Percentiles rank a stretch among this genome's conserved stretches.
Evolutionary conservation across 2,329 filamentous ascomycete species (phyloP).

Genomic region (Calonectria multiphialidica): DNA sequence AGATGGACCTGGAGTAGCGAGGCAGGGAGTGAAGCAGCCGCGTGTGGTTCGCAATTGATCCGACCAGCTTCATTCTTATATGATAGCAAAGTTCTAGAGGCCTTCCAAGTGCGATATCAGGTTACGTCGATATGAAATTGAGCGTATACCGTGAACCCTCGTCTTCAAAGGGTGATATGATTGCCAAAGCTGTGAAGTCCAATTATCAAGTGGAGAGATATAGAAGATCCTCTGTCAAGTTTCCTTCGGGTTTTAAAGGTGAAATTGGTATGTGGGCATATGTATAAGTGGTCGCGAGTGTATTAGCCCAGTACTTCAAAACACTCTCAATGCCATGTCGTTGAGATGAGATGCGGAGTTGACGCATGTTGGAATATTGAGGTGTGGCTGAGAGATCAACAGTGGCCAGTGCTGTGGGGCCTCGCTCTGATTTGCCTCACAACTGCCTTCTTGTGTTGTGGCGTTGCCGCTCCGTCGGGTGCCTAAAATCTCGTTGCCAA

Average conservation of each 20-base stretch:
- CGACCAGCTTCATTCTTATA: neutral
- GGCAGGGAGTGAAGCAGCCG: neutral
- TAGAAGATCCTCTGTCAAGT: neutral
- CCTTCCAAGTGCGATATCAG: neutral
- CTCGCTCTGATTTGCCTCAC: neutral
- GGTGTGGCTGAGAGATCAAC: slow-evolving; percentile 38
- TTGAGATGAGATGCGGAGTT: slow-evolving; percentile 32
- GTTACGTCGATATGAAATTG: neutral
- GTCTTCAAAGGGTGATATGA: slow-evolving; percentile 1
- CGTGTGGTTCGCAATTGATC: neutral
- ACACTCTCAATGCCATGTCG: slow-evolving; percentile 16
- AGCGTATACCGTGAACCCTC: neutral
- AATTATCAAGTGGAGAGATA: neutral
- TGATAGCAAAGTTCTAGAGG: too few relatives aligned
- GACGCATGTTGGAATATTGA: slow-evolving; percentile 19
- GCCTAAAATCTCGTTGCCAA: slow-evolving; percentile 24
- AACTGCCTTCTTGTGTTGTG: neutral
- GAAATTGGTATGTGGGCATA: too few relatives aligned
- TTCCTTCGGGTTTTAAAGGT: neutral
- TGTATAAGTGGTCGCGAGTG: neutral
- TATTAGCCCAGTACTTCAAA: neutral
- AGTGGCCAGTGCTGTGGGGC: slow-evolving; percentile 4
- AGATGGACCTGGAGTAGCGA: neutral
- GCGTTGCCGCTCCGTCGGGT: slow-evolving; percentile 6
- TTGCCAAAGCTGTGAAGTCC: neutral